A percentile compares a stretch with the other conserved stretches of the same genome.
These are phyloP conservation scores for Fusarium devonianum DNA, from an alignment of 2,329 filamentous ascomycete genomes.

Conservation along the genomic window DNA sequence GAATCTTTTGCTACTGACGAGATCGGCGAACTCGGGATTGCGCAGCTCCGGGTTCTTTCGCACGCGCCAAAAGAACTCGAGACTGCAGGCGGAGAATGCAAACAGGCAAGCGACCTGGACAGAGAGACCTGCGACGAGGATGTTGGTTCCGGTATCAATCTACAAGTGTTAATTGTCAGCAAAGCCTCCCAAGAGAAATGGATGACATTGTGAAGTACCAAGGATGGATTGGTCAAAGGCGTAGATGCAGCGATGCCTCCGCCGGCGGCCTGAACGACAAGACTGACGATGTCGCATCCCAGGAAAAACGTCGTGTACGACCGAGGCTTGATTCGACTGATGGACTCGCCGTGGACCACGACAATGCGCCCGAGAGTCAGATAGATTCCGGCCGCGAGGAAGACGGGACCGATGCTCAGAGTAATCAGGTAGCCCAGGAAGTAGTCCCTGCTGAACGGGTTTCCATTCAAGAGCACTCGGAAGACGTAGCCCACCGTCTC, in stretches of 20 bases:
- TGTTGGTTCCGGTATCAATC: conserved; percentile 26
- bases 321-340: conserved; percentile 22
- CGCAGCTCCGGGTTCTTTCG: conserved; percentile 12
- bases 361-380: conserved; percentile 36
- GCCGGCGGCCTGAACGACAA: conserved; percentile 27
- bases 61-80: conserved; percentile 29
- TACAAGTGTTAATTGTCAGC: neutral
- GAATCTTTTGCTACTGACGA: conserved; percentile 18
- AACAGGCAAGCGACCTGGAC: conserved; percentile 27
- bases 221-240: conserved; percentile 17
- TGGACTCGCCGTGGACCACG: conserved; percentile 26
- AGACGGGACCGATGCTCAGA: conserved; percentile 39
- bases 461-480: conserved; percentile 27
- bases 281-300: conserved; percentile 26
- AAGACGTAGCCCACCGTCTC: conserved; percentile 35
- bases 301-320: conserved; percentile 26
- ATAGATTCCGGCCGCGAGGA: conserved; percentile 38
- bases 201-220: conserved; percentile 6
- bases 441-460: conserved; percentile 25
- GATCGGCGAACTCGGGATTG: conserved; percentile 20
- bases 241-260: conserved; percentile 30
- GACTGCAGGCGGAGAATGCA: conserved; percentile 26
- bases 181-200: neutral
- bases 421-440: conserved; percentile 30
- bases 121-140: conserved; percentile 29